Conservation (phyloP, 139 green algal genomes). For the Picochlorum sp. region DNA sequence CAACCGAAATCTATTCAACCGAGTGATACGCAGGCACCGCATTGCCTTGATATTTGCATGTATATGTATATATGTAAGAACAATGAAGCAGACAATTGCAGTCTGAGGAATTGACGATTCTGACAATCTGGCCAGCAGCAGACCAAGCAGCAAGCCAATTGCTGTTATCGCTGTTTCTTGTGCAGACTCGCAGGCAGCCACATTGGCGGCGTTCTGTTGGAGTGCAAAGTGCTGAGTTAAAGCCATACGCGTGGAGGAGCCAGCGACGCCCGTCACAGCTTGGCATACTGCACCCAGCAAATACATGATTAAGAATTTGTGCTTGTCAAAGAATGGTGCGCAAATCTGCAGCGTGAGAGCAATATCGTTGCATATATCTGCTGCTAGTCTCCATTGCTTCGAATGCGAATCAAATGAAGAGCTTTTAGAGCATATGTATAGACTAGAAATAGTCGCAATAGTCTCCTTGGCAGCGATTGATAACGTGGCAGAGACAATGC, state of each 20-base stretch:
- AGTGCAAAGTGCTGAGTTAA: conserved; percentile 79
- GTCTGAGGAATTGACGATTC: background rate
- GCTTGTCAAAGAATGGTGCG: conserved; percentile 15
- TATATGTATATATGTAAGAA: conserved; percentile 54
- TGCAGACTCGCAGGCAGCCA: conserved; percentile 72
- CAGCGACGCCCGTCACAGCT: conserved; percentile 60
- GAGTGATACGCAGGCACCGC: conserved; percentile 57
- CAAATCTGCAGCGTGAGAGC: conserved; percentile 14
- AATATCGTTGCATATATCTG: conserved; percentile 51
- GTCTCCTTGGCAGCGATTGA: background rate
- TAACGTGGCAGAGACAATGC: conserved; percentile 16
- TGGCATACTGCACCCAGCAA: conserved; percentile 51
- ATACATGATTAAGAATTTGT: conserved; percentile 58
- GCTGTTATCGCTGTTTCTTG: conserved; percentile 73
- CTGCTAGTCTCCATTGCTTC: conserved; percentile 77
- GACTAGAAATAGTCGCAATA: conserved; percentile 45
- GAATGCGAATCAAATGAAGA: conserved; percentile 41
- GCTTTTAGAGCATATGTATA: conserved; percentile 52
- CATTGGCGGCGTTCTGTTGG: conserved; percentile 66
- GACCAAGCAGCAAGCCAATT: conserved; percentile 71
- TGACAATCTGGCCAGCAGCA: conserved; percentile 38
- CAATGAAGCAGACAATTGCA: conserved; percentile 16
- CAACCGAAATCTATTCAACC: conserved; percentile 44
- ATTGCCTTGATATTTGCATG: conserved; percentile 72
- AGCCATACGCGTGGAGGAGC: conserved; percentile 64